A percentile compares a stretch with the other conserved stretches of the same genome.
Evolutionary conservation across 345 rosid species (phyloP).

Genomic region (Citrus cavaleriei): DNA sequence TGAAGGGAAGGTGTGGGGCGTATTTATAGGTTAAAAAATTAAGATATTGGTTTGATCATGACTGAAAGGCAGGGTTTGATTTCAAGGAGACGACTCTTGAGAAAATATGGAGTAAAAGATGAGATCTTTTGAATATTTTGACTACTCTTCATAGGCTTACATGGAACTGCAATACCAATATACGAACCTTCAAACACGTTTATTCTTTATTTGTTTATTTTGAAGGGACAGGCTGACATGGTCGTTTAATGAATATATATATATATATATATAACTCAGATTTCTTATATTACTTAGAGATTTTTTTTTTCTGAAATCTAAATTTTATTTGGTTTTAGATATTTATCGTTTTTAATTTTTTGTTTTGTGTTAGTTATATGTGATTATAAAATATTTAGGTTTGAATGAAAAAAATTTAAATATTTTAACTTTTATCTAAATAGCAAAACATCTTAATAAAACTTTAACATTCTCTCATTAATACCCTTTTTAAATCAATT

Average conservation of each 20-base stretch:
- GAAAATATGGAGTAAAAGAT: neutral
- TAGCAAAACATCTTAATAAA: no score
- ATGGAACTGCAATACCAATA: neutral
- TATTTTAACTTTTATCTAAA: no score
- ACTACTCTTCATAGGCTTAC: neutral
- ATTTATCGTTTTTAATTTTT: no score
- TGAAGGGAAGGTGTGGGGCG: neutral
- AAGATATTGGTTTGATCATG: neutral
- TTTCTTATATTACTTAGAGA: no score
- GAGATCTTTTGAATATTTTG: neutral
- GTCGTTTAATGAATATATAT: neutral
- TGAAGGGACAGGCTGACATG: neutral
- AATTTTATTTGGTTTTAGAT: no score
- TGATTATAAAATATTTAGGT: no score
- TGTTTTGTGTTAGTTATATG: no score
- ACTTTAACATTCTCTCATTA: no score
- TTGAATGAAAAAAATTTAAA: no score
- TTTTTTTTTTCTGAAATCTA: no score
- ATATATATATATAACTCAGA: no score
- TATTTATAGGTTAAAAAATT: neutral
- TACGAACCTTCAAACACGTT: conserved; percentile 37
- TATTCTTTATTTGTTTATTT: neutral
- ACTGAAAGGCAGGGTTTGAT: neutral
- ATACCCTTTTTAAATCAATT: no score
- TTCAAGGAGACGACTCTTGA: neutral